Evolutionary conservation across 1,139 yeast species (phyloP), one percentile per base, ranked within the genome.

Genomic region (Blastobotrys illinoisensis): DNA sequence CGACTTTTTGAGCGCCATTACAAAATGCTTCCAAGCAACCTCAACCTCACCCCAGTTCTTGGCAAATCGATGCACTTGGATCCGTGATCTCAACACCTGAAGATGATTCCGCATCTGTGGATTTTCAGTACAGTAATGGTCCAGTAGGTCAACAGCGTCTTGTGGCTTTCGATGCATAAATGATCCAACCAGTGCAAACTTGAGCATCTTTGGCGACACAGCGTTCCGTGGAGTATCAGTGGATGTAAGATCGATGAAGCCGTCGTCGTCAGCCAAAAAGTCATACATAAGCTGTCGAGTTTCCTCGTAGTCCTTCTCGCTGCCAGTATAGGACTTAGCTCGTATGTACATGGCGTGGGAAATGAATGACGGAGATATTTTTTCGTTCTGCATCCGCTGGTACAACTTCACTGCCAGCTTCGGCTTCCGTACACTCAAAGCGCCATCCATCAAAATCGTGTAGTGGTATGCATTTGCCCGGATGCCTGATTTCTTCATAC

Each of bases 391-490:
- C 53, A 64, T 54, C 21, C 59, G 58, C n/a, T 57, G 47, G 50
- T 58, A 65, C n/a, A 62, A 46, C 9, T 16, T 7, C 7, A 44
- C 24, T 2, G 43, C 52, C 19, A 20, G 19, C 11, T 18, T 19
- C 32, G 18, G 24, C 6, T 56, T 48, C 9, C 54, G 50, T 7
- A 44, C 48, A 14, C 48, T 46, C n/a, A 54, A 48, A 46, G 56
- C 60, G 3, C 60, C 62, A 9, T 60, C 56, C 59, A 67, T 62
- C 21, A 69, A 49, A 9, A 68, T 52, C 0, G 67, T 58, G 46
- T 62, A 69, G 53, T 70, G 71, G 26, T 62, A 64, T 7, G 63
- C 60, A 11, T 57, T 58, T 6, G 61, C 57, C 19, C 47, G 49
- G 2, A 61, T 46, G 2, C 59, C 56, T 4, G 32, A 9, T 14